phyloP scores from a whole-genome alignment of 768 basidiomycete genomes.

The Mycena vulgaris region DNA sequence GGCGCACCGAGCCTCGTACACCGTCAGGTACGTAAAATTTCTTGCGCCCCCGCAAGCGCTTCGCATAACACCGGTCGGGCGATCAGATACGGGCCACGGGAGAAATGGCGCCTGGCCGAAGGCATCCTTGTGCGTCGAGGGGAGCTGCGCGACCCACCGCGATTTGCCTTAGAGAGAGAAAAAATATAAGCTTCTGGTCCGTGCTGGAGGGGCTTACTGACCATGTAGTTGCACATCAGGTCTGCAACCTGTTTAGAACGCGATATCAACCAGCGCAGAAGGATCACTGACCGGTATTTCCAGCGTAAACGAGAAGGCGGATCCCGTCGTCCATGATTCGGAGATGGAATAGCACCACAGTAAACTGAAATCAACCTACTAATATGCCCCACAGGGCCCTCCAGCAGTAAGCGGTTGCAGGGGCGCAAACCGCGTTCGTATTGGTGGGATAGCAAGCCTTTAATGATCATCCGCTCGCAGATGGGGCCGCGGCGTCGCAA shows the following conservation, averaged over 20 bases:
- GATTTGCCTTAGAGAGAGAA: constrained; percentile 6
- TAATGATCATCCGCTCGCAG: constrained; percentile 29
- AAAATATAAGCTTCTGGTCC: background rate
- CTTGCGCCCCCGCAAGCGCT: constrained; percentile 26
- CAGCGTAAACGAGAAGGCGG: constrained; percentile 25
- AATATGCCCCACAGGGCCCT: background rate
- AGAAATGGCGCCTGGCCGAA: constrained; percentile 19
- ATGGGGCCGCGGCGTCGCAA: constrained; percentile 20
- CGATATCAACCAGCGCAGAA: background rate
- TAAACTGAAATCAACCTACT: background rate
- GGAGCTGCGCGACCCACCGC: constrained; percentile 16
- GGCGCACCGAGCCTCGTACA: constrained; percentile 29
- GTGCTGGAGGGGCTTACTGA: background rate
- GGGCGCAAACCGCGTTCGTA: background rate
- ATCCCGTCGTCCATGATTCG: constrained; percentile 65
- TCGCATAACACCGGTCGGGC: constrained; percentile 14
- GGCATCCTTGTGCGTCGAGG: constrained; percentile 22
- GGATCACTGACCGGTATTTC: constrained; percentile 16
- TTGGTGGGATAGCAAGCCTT: constrained; percentile 15
- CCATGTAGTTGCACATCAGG: constrained; percentile 33
- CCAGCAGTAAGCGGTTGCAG: constrained; percentile 25
- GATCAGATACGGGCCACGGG: constrained; percentile 23
- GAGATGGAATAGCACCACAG: background rate
- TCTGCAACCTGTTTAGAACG: constrained; percentile 2
- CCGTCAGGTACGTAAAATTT: constrained; percentile 24